Evolutionary conservation across 352 stramenopile species (phyloP).

Genomic region (Phytophthora ramorum): DNA sequence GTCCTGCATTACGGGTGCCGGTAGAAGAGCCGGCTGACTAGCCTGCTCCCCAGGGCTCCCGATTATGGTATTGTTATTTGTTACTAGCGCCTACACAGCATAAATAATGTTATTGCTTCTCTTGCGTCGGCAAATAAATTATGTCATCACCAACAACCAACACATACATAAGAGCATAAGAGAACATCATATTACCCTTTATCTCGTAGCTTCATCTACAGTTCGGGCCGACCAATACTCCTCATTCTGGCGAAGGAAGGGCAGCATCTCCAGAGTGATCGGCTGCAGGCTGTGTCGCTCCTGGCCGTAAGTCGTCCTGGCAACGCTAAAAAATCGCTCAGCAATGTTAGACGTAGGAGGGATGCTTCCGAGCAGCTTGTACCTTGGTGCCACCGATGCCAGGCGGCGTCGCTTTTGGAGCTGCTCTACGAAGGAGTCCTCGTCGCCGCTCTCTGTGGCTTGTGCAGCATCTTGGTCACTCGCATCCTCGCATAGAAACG

Average conservation of each 20-base stretch:
- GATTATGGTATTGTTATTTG: constrained; percentile 12
- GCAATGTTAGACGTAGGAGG: constrained; percentile 1
- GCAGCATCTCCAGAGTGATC: constrained; percentile 9
- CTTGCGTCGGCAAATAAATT: neutral
- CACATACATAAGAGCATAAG: constrained; percentile 3
- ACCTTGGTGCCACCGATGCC: neutral
- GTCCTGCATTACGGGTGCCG: no score
- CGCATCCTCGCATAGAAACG: no score
- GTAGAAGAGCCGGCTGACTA: no score
- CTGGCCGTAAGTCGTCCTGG: constrained; percentile 6
- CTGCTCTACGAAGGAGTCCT: constrained; percentile 7
- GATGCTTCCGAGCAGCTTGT: neutral
- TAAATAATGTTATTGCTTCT: neutral
- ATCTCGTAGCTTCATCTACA: neutral
- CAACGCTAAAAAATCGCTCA: constrained; percentile 8
- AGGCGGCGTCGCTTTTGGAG: constrained; percentile 1
- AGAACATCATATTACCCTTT: neutral
- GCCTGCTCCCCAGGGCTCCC: constrained; percentile 9
- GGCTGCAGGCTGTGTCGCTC: neutral
- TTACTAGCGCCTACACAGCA: neutral
- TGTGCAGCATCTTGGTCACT: no score
- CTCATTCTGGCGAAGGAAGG: constrained; percentile 2
- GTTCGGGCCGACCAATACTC: constrained; percentile 1
- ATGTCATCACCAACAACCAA: neutral
- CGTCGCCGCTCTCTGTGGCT: neutral